Conservation (phyloP, 2,329 filamentous ascomycete species). For the Uncinocarpus reesii region DNA sequence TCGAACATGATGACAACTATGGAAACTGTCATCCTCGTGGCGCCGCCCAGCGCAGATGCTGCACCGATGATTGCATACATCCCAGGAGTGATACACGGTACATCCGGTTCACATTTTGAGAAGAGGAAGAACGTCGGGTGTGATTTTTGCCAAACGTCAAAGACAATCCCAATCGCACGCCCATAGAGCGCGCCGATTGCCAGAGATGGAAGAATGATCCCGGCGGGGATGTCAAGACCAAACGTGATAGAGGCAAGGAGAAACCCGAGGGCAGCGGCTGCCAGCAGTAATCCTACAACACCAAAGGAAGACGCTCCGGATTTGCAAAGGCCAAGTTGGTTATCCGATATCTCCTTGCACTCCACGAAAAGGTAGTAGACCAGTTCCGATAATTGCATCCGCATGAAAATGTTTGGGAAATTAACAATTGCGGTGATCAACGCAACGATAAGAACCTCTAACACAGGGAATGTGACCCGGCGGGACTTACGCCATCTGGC, state of each 20-base stretch:
- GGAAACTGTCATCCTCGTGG: constrained; percentile 92
- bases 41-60: constrained; percentile 83
- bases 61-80: constrained; percentile 96
- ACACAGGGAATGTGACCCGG: constrained; percentile 61
- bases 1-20: constrained; percentile 99
- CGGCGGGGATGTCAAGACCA: constrained; percentile 85
- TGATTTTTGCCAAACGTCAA: constrained; percentile 76
- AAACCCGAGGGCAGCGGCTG: constrained; percentile 75
- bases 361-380: constrained; percentile 88
- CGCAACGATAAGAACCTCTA: constrained; percentile 70
- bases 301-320: constrained; percentile 70
- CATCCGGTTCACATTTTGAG: constrained; percentile 68
- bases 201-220: constrained; percentile 92
- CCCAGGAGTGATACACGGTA: constrained; percentile 81
- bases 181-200: constrained; percentile 87
- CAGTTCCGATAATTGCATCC: constrained; percentile 80
- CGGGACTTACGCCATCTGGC: constrained; percentile 66
- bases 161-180: constrained; percentile 75
- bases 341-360: constrained; percentile 69
- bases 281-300: constrained; percentile 70
- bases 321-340: constrained; percentile 83
- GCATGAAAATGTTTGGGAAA: constrained; percentile 94
- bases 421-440: constrained; percentile 79
- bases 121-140: constrained; percentile 72
- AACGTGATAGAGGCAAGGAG: constrained; percentile 81